Conservation (phyloP, 1,284 basidiomycete genomes). For the Lignosus rhinocerotis region DNA sequence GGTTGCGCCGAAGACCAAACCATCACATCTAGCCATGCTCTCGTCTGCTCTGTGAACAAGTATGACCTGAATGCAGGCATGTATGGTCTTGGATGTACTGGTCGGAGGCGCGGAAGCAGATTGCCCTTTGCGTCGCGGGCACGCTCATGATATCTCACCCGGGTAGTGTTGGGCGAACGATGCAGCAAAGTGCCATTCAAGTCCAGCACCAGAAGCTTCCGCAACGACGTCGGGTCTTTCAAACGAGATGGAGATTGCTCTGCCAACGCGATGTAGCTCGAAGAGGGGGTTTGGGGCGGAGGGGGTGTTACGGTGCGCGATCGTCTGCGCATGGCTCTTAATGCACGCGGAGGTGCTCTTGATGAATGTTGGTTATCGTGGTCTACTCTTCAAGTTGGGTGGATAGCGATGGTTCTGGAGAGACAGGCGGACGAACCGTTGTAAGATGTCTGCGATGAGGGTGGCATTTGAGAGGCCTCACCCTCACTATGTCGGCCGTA, state of each 20-base stretch:
- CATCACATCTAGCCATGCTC: constrained; percentile 74
- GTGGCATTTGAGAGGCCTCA: constrained; percentile 16
- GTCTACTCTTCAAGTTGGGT: constrained; percentile 12
- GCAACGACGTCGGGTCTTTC: constrained; percentile 36
- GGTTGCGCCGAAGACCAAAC: constrained; percentile 88
- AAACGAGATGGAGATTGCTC: constrained; percentile 29
- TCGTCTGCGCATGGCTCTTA: constrained; percentile 7
- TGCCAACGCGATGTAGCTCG: constrained; percentile 31
- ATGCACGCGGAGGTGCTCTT: constrained; percentile 11
- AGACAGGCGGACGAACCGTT: constrained; percentile 14
- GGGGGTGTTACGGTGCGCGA: constrained; percentile 27
- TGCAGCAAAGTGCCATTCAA: constrained; percentile 83
- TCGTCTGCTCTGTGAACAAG: constrained; percentile 56
- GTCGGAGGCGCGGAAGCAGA: constrained; percentile 37
- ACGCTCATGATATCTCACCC: constrained; percentile 25
- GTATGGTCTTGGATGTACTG: constrained; percentile 67
- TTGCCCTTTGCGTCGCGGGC: constrained; percentile 13
- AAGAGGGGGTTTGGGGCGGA: constrained; percentile 28
- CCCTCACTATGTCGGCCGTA: constrained; percentile 9
- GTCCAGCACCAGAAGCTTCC: constrained; percentile 80
- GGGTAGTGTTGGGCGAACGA: constrained; percentile 46
- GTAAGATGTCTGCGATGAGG: constrained; percentile 12
- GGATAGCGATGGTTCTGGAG: neutral
- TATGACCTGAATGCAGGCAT: constrained; percentile 65
- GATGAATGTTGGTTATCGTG: neutral